Evolutionary conservation across 2,329 filamentous ascomycete genomes (phyloP), one percentile per base, ranked within the genome.

Genomic region (Neoascochyta sp.): DNA sequence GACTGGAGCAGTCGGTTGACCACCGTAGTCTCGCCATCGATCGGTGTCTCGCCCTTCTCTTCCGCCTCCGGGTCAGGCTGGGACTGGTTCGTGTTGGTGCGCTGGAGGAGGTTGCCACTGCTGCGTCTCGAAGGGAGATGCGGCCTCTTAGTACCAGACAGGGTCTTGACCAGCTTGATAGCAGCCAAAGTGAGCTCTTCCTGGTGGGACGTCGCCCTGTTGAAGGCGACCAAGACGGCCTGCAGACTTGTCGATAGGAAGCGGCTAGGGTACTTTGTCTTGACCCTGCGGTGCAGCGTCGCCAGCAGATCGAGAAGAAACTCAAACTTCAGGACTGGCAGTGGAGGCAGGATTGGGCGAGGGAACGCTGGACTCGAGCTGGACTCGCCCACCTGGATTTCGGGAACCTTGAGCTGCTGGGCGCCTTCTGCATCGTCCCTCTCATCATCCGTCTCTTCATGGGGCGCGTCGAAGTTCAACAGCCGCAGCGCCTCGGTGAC

Each of bases 201-300:
- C 7, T 61, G 55, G 39, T 75, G 74, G 7, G 71, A 54, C 2
- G 67, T 67, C 33, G 76, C 67, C 28, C 77, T 42, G 67, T 76
- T 54, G 70, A 85, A 89, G 24, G 77, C 76, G 32, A 74, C 69
- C 32, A 82, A 72, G 26, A 89, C 77, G 15, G 83, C 81, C 41
- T 83, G 78, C 10, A 92, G 68, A n/a, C 82, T 83, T 0, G 80
- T 80, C 29, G 83, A 84, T 12, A 92, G 70, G 61, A 90, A 92
- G 18, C 83, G 75, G 26, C 83, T 88, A 2, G 86, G 85, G 40
- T 79, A 80, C 57, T 83, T 85, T 5, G 86, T 86, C 63, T 82
- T 80, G 54, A 92, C 80, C 36, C 86, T 73, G 32, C 73, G 75
- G 60, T 89, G 84, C 9, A 90, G 66, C 34, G 85, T 82, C 17